Evolutionary conservation across 2,329 filamentous ascomycete species (phyloP).

Genomic region (Achaetomium macrosporum): DNA sequence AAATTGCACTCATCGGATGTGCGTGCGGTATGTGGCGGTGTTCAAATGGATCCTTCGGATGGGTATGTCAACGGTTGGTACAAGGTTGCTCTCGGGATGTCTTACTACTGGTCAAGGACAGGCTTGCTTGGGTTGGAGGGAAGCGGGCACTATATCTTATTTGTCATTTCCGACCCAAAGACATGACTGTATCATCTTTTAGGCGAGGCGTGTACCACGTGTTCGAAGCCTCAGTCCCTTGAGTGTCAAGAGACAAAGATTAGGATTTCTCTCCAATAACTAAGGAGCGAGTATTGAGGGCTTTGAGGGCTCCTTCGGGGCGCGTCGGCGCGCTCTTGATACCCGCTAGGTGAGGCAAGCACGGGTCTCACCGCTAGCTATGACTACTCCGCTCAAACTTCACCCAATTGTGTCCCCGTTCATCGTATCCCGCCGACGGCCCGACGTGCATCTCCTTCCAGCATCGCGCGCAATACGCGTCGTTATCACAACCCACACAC

Average conservation of each 20-base stretch:
- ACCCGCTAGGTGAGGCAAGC: too few species aligned
- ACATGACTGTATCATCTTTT: too few species aligned
- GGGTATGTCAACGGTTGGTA: neutral
- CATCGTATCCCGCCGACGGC: constrained; percentile 62
- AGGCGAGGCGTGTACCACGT: too few species aligned
- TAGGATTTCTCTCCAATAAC: too few species aligned
- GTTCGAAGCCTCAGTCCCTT: too few species aligned
- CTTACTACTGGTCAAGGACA: neutral
- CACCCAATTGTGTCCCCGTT: constrained; percentile 62
- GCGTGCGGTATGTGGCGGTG: constrained; percentile 5
- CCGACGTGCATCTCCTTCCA: constrained; percentile 78
- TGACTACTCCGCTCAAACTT: constrained; percentile 39
- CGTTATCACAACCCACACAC: constrained; percentile 65
- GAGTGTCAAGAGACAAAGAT: too few species aligned
- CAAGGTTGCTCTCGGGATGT: too few species aligned
- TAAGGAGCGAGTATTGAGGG: too few species aligned
- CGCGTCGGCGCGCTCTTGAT: neutral
- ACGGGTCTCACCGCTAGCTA: neutral
- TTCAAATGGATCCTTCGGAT: neutral
- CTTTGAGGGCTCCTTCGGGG: too few species aligned
- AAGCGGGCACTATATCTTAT: too few species aligned
- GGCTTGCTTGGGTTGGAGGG: neutral
- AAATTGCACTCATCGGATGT: neutral
- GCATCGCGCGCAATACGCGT: constrained; percentile 71
- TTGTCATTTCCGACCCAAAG: too few species aligned